Evolutionary conservation across 2,329 filamentous ascomycete genomes (phyloP).

Genomic region (Cercospora zeina): DNA sequence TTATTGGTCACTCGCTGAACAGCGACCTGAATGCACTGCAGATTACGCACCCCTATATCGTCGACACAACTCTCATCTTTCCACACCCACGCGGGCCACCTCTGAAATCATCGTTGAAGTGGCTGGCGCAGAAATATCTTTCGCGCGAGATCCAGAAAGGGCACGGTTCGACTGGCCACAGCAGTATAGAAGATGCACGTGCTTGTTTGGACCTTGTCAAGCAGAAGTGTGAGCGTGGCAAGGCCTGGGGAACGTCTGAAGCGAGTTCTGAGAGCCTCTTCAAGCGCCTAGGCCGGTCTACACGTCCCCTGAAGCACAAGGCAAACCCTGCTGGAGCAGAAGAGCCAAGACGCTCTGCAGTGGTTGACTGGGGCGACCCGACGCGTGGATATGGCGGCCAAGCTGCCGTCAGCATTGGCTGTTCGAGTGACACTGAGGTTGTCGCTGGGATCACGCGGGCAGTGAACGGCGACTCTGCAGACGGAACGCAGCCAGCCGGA

Average conservation of each 20-base stretch:
- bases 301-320: slow-evolving; percentile 47
- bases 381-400: slow-evolving; percentile 60
- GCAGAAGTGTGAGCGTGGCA: slow-evolving; percentile 92
- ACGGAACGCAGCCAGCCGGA: slow-evolving; percentile 48
- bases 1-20: slow-evolving; percentile 79
- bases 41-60: slow-evolving; percentile 86
- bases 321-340: slow-evolving; percentile 42
- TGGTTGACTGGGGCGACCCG: slow-evolving; percentile 89
- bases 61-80: slow-evolving; percentile 87
- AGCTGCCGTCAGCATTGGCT: slow-evolving; percentile 58
- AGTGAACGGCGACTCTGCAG: slow-evolving; percentile 48
- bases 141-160: slow-evolving; percentile 84
- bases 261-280: slow-evolving; percentile 84
- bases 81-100: slow-evolving; percentile 88
- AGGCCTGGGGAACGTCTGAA: slow-evolving; percentile 78
- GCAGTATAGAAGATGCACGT: slow-evolving; percentile 88
- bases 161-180: slow-evolving; percentile 70
- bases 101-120: slow-evolving; percentile 87
- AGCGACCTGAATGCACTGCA: slow-evolving; percentile 81
- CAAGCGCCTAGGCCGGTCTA: slow-evolving; percentile 64
- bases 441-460: slow-evolving; percentile 57
- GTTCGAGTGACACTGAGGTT: slow-evolving; percentile 58
- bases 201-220: slow-evolving; percentile 92
- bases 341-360: slow-evolving; percentile 63
- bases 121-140: slow-evolving; percentile 81